phyloP scores from a whole-genome alignment of 2,329 filamentous ascomycete genomes.

The Trichoderma breve region DNA sequence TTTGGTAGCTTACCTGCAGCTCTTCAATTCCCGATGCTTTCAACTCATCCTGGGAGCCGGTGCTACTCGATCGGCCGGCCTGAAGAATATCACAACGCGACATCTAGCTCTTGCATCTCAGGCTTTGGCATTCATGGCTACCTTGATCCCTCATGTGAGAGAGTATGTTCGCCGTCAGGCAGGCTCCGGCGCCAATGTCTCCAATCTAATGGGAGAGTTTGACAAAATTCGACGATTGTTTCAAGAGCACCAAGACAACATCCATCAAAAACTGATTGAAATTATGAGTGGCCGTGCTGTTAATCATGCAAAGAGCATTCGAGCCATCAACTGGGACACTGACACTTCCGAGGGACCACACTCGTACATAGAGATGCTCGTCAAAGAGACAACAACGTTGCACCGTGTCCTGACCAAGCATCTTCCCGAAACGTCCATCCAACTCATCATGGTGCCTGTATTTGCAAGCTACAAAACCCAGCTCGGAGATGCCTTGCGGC shows the following conservation, averaged over 20 bases:
- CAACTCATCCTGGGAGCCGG: slow-evolving; percentile 95
- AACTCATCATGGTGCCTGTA: slow-evolving; percentile 82
- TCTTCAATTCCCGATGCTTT: slow-evolving; percentile 95
- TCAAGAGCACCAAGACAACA: slow-evolving; percentile 86
- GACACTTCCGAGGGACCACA: slow-evolving; percentile 47
- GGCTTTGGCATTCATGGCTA: slow-evolving; percentile 81
- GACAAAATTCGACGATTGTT: slow-evolving; percentile 81
- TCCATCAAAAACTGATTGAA: slow-evolving; percentile 89
- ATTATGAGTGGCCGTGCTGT: slow-evolving; percentile 81
- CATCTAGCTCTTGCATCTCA: slow-evolving; percentile 91
- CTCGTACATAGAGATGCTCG: slow-evolving; percentile 80
- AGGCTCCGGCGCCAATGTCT: slow-evolving; percentile 50
- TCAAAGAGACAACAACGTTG: slow-evolving; percentile 80
- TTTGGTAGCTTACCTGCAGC: slow-evolving; percentile 80
- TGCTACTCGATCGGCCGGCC: slow-evolving; percentile 79
- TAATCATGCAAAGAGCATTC: slow-evolving; percentile 72
- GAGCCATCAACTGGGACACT: slow-evolving; percentile 70
- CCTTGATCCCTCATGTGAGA: slow-evolving; percentile 82
- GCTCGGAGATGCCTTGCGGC: slow-evolving; percentile 68
- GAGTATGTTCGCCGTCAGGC: slow-evolving; percentile 84
- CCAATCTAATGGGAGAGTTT: slow-evolving; percentile 73
- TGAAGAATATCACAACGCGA: slow-evolving; percentile 95
- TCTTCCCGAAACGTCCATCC: slow-evolving; percentile 71
- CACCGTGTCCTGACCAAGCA: slow-evolving; percentile 82
- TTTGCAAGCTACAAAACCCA: slow-evolving; percentile 80